Evolutionary conservation across 345 rosid species (phyloP), one percentile per base, ranked within the genome.

Genomic region (Eucalyptus sp.): DNA sequence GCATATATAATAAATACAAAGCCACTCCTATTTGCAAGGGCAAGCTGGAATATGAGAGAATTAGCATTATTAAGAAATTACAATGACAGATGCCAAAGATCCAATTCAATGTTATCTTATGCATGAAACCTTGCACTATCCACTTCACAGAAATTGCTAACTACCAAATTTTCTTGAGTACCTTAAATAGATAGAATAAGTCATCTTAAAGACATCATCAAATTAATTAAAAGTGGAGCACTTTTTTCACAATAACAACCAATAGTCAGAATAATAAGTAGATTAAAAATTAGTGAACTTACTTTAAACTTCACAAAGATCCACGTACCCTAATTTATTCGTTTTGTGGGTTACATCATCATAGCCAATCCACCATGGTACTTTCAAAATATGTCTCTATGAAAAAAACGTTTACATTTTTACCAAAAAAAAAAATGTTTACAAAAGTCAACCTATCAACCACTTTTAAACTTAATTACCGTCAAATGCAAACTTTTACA

Each of bases 1-100:
- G 99, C 18, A 96, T 96, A 90, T 96, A 97, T 85, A 97, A 89
- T 87, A 97, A 96, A 92, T 94, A 97, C 90, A 97, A 90, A 17
- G 99, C 97, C 89, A 96, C 90, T 86, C 97, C 99, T 89, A 97
- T 96, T 94, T 97, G 99, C 91, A 97, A 91, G 90, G 99, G 99
- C 93, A 97, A 90, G 95, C 98, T 97, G 99, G 87, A 50, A 86
- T 29, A 37, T 43, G 16, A 86, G 87, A 56, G 17, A 50, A 86
- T 20, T 37, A 86, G 87, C 62, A 50, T 86, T 43, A 86, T 86
- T 12, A n/a, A 13, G 87, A 50, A 20, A 49, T 86, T 56, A 86
- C 87, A 86, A 86, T 50, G 84, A 76, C 48, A 41, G 24, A 41
- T 12, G 48, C 27, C 29, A 24, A 76, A 41, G 29, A 76, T 76